phyloP scores from a whole-genome alignment of 1,139 yeast species.

The Suhomyces bribrorum region DNA sequence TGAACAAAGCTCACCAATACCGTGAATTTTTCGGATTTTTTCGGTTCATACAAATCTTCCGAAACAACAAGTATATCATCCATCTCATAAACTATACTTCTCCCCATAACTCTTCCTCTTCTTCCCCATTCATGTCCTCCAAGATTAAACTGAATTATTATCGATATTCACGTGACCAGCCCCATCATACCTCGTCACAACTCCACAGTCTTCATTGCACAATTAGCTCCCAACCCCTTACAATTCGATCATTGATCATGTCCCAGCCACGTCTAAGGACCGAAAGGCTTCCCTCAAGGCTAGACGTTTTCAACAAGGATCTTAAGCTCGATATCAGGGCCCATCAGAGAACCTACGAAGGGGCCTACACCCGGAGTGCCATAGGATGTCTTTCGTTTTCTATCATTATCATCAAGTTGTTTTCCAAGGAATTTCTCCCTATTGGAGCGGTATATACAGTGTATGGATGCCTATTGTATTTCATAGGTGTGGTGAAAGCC shows the following conservation, averaged over 20 bases:
- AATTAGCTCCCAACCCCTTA: neutral
- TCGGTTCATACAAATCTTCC: no score
- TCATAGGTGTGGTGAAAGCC: slow-evolving; percentile 50
- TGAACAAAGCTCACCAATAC: no score
- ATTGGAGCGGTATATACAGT: slow-evolving; percentile 55
- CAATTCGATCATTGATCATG: neutral
- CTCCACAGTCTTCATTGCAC: no score
- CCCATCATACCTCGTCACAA: neutral
- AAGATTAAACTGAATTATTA: no score
- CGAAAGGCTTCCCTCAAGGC: slow-evolving; percentile 34
- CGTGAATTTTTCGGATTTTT: no score
- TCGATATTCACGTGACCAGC: neutral
- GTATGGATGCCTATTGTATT: slow-evolving; percentile 51
- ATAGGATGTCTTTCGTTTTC: slow-evolving; percentile 49
- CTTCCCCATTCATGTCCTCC: neutral
- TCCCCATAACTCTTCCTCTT: no score
- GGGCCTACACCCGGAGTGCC: slow-evolving; percentile 59
- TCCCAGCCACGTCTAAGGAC: slow-evolving; percentile 10
- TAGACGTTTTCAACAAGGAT: slow-evolving; percentile 37
- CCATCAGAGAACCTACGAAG: slow-evolving; percentile 63
- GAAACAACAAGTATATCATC: no score
- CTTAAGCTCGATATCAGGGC: slow-evolving; percentile 56
- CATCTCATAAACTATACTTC: no score
- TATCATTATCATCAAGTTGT: slow-evolving; percentile 50
- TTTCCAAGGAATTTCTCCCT: slow-evolving; percentile 53